phyloP scores from a whole-genome alignment of 202 grass and related monocot genomes.

The Cymbopogon flexuosus region DNA sequence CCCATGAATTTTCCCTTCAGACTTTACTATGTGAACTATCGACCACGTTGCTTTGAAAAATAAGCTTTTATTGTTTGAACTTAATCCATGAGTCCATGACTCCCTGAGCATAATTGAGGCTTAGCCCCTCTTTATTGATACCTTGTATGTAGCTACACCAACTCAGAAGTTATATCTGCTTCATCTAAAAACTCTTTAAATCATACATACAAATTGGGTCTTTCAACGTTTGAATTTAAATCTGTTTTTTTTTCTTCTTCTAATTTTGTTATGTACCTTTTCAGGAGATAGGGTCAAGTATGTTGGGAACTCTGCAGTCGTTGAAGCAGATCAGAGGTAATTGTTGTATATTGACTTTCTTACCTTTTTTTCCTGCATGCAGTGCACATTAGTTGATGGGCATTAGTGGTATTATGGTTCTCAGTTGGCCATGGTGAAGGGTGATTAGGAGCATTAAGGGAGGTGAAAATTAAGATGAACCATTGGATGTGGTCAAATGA shows the following conservation, averaged over 20 bases:
- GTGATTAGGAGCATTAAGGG: background rate
- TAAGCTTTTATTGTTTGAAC: background rate
- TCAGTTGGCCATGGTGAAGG: background rate
- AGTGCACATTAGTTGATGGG: background rate
- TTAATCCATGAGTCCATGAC: background rate
- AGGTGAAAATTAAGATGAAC: background rate
- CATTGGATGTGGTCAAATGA: background rate
- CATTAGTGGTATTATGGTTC: background rate
- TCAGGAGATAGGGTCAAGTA: constrained; percentile 94
- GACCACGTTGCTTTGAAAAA: background rate
- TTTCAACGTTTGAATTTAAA: background rate
- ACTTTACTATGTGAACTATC: constrained; percentile 15
- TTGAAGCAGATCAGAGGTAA: constrained; percentile 70
- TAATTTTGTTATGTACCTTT: constrained; percentile 34
- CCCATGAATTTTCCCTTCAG: background rate
- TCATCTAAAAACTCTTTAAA: background rate
- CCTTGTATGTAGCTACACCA: background rate
- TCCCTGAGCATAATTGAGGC: constrained; percentile 16
- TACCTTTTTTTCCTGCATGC: background rate
- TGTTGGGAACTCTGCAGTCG: constrained; percentile 37
- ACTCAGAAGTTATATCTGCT: constrained; percentile 4
- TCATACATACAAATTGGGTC: constrained; percentile 4
- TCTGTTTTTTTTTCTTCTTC: background rate
- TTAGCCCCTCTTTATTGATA: background rate
- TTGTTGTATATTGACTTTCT: constrained; percentile 16